phyloP scores from a whole-genome alignment of 1,284 basidiomycete genomes.

The Ganoderma multipileum region DNA sequence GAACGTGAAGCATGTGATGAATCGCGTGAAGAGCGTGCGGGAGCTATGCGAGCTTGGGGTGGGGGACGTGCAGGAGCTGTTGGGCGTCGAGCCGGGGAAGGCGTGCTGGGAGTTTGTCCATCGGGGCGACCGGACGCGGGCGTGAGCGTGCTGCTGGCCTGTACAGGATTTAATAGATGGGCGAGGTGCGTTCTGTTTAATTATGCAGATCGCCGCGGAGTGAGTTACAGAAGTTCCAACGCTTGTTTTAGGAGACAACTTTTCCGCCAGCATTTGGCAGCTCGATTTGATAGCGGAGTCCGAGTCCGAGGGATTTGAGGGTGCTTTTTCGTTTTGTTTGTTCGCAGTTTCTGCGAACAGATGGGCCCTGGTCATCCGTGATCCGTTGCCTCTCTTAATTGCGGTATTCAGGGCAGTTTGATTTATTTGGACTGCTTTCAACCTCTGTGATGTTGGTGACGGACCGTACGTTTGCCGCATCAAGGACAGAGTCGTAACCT shows the following conservation, averaged over 20 bases:
- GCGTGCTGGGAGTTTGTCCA: constrained; percentile 85
- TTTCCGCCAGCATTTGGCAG: neutral
- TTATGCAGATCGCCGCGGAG: neutral
- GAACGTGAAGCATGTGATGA: constrained; percentile 89
- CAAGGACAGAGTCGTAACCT: neutral
- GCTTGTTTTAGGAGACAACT: neutral
- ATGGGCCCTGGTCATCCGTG: too few species aligned
- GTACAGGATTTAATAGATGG: neutral
- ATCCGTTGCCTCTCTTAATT: neutral
- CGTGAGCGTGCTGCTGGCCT: neutral
- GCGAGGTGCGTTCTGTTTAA: neutral
- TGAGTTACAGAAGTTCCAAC: neutral
- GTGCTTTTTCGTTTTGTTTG: neutral
- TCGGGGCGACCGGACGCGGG: constrained; percentile 55
- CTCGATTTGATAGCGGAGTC: too few species aligned
- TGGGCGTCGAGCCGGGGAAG: constrained; percentile 87
- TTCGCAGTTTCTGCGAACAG: too few species aligned
- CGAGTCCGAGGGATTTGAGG: neutral
- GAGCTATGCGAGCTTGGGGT: constrained; percentile 77
- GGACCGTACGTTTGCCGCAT: neutral
- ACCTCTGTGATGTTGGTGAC: neutral
- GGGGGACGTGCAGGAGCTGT: constrained; percentile 71
- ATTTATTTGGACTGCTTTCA: neutral
- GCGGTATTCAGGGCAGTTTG: neutral
- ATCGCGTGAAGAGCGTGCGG: constrained; percentile 76